Evolutionary conservation across 257 asterid genomes (phyloP), one percentile per base, ranked within the genome.

Genomic region (Apocynum venetum): DNA sequence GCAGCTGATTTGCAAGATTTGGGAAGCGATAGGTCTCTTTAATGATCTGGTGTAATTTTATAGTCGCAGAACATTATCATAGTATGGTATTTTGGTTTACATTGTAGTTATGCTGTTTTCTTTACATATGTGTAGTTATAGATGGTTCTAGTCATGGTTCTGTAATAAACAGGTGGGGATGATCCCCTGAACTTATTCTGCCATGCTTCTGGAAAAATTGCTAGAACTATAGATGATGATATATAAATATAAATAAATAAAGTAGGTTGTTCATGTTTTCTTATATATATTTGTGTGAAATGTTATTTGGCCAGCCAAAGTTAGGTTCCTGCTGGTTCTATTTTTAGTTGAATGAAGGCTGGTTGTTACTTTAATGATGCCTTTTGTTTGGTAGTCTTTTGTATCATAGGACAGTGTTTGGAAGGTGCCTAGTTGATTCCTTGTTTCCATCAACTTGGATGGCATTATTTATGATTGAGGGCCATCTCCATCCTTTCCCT

Each of bases 281-380:
- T 12, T 82, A 41, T 82, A 15, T 79, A 64, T 71, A 47, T 82
- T 38, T 74, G 73, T 76, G 84, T 71, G 44, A 49, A 79, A 80
- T 78, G 77, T 79, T 65, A 47, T 72, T 79, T 5, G 79, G 49
- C 51, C 41, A 10, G 40, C 77, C 53, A 25, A 55, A 49, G 9
- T 74, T 7, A 36, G 46, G 57, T 78, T 53, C 76, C 44, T 63
- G 81, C 48, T 77, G 81, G 81, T 66, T 15, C 14, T 82, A 86
- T 87, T 77, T 82, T 86, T 83, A 73, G 87, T 88, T 89, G 91
- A 86, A 86, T 76, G 67, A 76, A 77, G 75, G 63, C 71, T 59
- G 14, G 41, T 12, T 70, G 72, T 70, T 46, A 73, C 67, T 53
- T 80, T 55, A 80, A 79, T 15, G 72, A 66, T 84, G 66, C 44